phyloP scores from a whole-genome alignment of 2,329 filamentous ascomycete genomes.

The Trichoderma hamatum region DNA sequence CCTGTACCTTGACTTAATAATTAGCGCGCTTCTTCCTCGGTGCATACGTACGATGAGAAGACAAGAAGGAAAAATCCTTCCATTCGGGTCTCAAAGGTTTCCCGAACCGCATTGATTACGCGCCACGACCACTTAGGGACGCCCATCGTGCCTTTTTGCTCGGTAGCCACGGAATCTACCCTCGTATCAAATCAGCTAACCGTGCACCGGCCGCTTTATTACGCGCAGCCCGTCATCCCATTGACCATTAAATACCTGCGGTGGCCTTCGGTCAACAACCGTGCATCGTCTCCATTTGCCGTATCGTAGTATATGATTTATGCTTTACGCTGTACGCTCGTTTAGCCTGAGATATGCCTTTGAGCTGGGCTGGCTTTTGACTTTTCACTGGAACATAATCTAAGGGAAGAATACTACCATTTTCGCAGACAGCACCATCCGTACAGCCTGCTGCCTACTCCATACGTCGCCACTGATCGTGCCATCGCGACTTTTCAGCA shows the following conservation, averaged over 20 bases:
- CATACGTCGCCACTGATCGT: background rate
- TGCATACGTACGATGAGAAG: background rate
- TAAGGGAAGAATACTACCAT: background rate
- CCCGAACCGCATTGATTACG: constrained; percentile 16
- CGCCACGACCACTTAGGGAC: constrained; percentile 1
- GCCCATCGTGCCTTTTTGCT: constrained; percentile 13
- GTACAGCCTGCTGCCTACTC: too few species aligned
- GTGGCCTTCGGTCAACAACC: constrained; percentile 1
- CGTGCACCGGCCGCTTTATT: constrained; percentile 15
- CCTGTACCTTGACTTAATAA: background rate
- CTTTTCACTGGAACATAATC: background rate
- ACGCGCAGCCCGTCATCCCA: constrained; percentile 26
- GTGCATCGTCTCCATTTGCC: background rate
- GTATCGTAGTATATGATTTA: constrained; percentile 2
- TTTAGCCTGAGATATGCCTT: constrained; percentile 13
- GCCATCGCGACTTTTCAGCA: background rate
- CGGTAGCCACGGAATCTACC: constrained; percentile 19
- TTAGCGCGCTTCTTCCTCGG: background rate
- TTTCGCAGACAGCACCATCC: background rate
- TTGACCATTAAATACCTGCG: constrained; percentile 26
- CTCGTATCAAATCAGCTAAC: constrained; percentile 14
- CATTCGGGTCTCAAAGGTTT: constrained; percentile 16
- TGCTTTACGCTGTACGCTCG: constrained; percentile 1
- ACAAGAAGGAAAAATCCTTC: background rate
- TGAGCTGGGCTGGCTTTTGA: constrained; percentile 10